phyloP scores from a whole-genome alignment of 345 rosid genomes.

The Populus deltoides region DNA sequence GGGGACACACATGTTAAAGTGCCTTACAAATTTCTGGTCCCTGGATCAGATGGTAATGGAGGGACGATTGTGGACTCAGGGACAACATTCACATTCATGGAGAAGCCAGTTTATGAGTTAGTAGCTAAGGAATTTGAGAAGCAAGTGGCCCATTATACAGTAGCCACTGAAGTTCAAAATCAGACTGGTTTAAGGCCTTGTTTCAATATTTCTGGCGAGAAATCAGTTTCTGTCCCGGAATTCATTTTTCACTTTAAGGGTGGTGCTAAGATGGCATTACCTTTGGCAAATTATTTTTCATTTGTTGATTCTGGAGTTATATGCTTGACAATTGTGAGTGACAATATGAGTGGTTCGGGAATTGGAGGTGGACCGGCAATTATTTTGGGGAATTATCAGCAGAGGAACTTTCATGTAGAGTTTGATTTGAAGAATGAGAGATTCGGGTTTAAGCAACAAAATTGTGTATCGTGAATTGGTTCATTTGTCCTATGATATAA shows the following conservation, averaged over 20 bases:
- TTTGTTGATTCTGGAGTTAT: slow-evolving; percentile 27
- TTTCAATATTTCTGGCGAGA: slow-evolving; percentile 51
- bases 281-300: slow-evolving; percentile 56
- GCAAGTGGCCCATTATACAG: slow-evolving; percentile 57
- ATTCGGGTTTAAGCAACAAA: slow-evolving; percentile 61
- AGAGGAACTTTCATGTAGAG: slow-evolving; percentile 70
- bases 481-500: background rate
- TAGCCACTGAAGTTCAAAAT: slow-evolving; percentile 40
- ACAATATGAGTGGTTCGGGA: slow-evolving; percentile 17
- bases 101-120: slow-evolving; percentile 46
- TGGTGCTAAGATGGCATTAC: slow-evolving; percentile 70
- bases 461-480: slow-evolving; percentile 36
- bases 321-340: slow-evolving; percentile 54
- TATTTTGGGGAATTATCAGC: slow-evolving; percentile 78
- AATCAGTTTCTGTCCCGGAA: slow-evolving; percentile 38
- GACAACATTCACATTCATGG: slow-evolving; percentile 84
- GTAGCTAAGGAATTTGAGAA: slow-evolving; percentile 54
- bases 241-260: slow-evolving; percentile 68
- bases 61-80: slow-evolving; percentile 93
- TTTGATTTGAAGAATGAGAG: slow-evolving; percentile 67
- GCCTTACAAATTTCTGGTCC: slow-evolving; percentile 54
- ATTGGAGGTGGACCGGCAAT: slow-evolving; percentile 62
- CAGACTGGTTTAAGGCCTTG: slow-evolving; percentile 66
- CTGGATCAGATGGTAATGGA: slow-evolving; percentile 66
- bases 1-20: slow-evolving; percentile 53